A percentile compares a stretch with the other conserved stretches of the same genome.
These are phyloP conservation scores for Inonotus hispidus DNA, from an alignment of 1,284 basidiomycete genomes.

Conservation along the genomic window DNA sequence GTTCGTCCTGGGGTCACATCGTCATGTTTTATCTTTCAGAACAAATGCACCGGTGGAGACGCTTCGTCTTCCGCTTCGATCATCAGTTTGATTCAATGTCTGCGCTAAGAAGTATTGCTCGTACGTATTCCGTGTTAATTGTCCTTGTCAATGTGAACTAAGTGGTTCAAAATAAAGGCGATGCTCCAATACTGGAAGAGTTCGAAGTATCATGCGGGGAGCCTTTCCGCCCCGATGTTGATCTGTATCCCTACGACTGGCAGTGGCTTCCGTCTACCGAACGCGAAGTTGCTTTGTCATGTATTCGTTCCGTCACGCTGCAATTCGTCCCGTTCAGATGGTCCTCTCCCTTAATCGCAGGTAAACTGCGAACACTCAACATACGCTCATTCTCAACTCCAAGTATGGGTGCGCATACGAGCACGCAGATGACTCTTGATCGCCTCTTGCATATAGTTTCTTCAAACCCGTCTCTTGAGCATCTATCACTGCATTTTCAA, in stretches of 20 bases:
- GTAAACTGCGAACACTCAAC: conserved; percentile 29
- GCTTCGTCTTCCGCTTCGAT: conserved; percentile 73
- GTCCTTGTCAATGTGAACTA: conserved; percentile 1
- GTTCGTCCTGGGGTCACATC: conserved; percentile 71
- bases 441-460: conserved; percentile 56
- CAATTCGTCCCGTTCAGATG: conserved; percentile 71
- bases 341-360: conserved; percentile 38
- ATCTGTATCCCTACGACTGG: conserved; percentile 52
- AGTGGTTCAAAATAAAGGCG: conserved; percentile 36
- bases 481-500: conserved; percentile 54
- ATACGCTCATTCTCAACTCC: conserved; percentile 39
- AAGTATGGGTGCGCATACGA: conserved; percentile 26
- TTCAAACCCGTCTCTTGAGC: conserved; percentile 49
- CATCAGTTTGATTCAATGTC: conserved; percentile 64
- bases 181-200: conserved; percentile 64
- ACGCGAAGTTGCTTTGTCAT: conserved; percentile 30
- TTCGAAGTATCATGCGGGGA: conserved; percentile 73
- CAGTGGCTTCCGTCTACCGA: conserved; percentile 56
- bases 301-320: conserved; percentile 50
- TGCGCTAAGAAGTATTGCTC: conserved; percentile 62
- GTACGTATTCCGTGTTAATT: conserved; percentile 34
- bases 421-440: conserved; percentile 55
- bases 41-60: conserved; percentile 74
- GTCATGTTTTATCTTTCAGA: conserved; percentile 69
- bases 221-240: conserved; percentile 30